phyloP scores from a whole-genome alignment of 805 yeast species.

The Teunomyces tritomae region DNA sequence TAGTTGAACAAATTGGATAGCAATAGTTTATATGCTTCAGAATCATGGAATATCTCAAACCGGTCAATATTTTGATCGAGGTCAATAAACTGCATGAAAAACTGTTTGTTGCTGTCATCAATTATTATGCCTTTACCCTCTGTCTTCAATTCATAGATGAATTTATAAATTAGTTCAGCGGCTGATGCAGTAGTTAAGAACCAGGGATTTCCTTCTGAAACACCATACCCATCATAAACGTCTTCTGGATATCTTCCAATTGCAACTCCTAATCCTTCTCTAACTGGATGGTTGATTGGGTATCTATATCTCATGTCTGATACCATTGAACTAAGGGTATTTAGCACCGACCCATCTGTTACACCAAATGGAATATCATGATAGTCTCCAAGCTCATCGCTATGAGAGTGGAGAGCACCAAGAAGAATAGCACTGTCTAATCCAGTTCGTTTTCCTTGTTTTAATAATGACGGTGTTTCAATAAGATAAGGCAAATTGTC shows the following conservation, averaged over 20 bases:
- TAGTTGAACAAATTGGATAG: constrained; percentile 47
- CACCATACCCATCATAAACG: constrained; percentile 70
- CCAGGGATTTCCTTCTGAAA: constrained; percentile 91
- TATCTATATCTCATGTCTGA: constrained; percentile 70
- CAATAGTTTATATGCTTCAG: constrained; percentile 46
- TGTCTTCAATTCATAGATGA: constrained; percentile 44
- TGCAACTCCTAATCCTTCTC: constrained; percentile 51
- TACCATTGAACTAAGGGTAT: constrained; percentile 61
- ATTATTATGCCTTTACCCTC: constrained; percentile 45
- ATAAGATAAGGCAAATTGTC: constrained; percentile 51
- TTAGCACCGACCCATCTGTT: constrained; percentile 54
- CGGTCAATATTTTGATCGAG: constrained; percentile 18
- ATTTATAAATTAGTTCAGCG: constrained; percentile 58
- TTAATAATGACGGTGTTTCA: constrained; percentile 58
- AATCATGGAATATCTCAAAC: constrained; percentile 32
- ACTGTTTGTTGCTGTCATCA: constrained; percentile 23
- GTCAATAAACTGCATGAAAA: constrained; percentile 32
- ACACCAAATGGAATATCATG: constrained; percentile 60
- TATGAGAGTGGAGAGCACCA: constrained; percentile 50
- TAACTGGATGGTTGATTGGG: constrained; percentile 64
- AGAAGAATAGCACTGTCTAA: constrained; percentile 74
- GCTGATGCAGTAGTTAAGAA: constrained; percentile 74
- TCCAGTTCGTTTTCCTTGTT: constrained; percentile 55
- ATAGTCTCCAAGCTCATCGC: constrained; percentile 32
- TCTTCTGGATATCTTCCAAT: constrained; percentile 95